These are phyloP conservation scores for Neonectria magnoliae DNA, from an alignment of 2,329 filamentous ascomycete genomes.

Conservation along the genomic window DNA sequence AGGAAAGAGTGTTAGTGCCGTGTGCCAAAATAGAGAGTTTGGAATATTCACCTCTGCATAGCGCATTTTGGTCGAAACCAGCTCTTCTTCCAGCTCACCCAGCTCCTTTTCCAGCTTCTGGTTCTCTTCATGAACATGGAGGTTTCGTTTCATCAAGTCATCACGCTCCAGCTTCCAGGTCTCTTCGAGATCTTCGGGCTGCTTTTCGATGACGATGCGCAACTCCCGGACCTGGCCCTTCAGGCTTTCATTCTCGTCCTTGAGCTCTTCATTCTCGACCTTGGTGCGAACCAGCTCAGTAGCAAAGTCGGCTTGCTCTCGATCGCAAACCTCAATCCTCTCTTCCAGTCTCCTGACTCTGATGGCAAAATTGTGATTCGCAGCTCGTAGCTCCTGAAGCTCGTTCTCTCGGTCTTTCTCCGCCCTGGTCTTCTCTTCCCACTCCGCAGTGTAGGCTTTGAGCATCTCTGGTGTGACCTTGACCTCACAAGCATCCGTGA, in stretches of 20 bases:
- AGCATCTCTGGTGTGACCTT: constrained; percentile 86
- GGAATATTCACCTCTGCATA: constrained; percentile 83
- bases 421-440: constrained; percentile 87
- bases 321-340: constrained; percentile 86
- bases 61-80: constrained; percentile 94
- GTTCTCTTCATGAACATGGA: constrained; percentile 95
- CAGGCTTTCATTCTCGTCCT: constrained; percentile 89
- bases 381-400: constrained; percentile 75
- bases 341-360: constrained; percentile 89
- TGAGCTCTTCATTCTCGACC: constrained; percentile 89
- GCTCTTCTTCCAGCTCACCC: constrained; percentile 88
- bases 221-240: constrained; percentile 87
- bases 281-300: constrained; percentile 93
- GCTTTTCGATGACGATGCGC: constrained; percentile 85
- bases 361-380: constrained; percentile 73
- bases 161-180: constrained; percentile 87
- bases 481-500: constrained; percentile 90
- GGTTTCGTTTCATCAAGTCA: constrained; percentile 89
- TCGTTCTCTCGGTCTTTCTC: constrained; percentile 88
- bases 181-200: constrained; percentile 87
- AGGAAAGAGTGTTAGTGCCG: constrained; percentile 30
- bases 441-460: constrained; percentile 83
- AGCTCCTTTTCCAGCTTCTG: constrained; percentile 87
- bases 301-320: constrained; percentile 89
- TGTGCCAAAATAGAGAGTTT: background rate